Base-by-base conservation (phyloP, 768 basidiomycete genomes). In the Terana coerulea region DNA sequence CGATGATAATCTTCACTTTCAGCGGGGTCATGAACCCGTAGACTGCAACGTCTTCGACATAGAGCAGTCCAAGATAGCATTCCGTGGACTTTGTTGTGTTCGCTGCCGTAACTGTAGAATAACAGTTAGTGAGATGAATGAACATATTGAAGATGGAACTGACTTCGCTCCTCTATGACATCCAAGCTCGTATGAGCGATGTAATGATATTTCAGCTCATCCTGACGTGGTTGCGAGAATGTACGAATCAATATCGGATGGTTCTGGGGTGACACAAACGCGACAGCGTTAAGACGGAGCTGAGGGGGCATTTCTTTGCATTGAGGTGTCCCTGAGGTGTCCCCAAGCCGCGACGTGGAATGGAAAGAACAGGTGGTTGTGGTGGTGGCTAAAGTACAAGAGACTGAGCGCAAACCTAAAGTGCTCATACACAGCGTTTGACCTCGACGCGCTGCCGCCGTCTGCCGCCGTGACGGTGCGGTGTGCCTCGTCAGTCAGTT, bases 1-100 rank as follows among this genome's bases (percentile, higher is more conserved):
- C 86, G 47, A 95, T 63, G 51, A 95, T 78, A 60, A 95, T 91
- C 73, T 93, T 94, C 61, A 93, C 77, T 63, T 87, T 90, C 54
- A 91, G 72, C 11, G 92, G 90, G 9, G 91, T 93, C 44, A 93
- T 80, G 68, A 92, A 95, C 34, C 92, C 93, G 67, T 95, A 95
- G 33, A 92, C 89, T 2, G 90, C 91, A 44, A 91, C 86, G 59
- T 95, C 92, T 68, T 95, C 93, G 76, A 95, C 78, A 66, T 91
- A 92, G 22, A 95, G 69, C 49, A 95, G 73, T 5, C 91, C 92
- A 31, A 93, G 76, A 63, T 94, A 95, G 63, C 86, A 85, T 29
- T 95, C 91, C 4, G 72, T 74, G 3, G 78, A 71, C 67, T 90
- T 91, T 25, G 70, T 60, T 14, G 69, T 62, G 3, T 74, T 74